A percentile compares a stretch with the other conserved stretches of the same genome.
Evolutionary conservation across 495 filamentous ascomycete genomes (phyloP).

Genomic region (Penicillium taxi): DNA sequence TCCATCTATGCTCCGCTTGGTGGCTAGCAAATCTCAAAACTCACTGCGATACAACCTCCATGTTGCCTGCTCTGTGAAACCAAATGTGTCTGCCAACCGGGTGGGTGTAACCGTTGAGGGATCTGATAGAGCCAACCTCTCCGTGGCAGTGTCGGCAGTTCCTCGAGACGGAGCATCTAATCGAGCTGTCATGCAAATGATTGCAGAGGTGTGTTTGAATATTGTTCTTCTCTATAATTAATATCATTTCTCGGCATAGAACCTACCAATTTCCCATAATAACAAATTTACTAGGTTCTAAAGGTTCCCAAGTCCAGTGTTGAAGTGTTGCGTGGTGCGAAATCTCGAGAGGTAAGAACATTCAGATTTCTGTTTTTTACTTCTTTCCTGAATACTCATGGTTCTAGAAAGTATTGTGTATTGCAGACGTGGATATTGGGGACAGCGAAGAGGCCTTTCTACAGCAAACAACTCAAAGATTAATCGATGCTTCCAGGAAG

Average conservation of each 20-base stretch:
- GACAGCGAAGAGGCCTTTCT: constrained; percentile 22
- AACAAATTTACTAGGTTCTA: constrained; percentile 34
- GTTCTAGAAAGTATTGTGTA: constrained; percentile 51
- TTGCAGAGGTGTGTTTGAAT: constrained; percentile 48
- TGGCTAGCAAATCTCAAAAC: constrained; percentile 7
- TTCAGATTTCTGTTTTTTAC: too few relatives aligned
- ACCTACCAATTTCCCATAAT: constrained; percentile 1
- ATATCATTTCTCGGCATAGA: not conserved
- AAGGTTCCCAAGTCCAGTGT: constrained; percentile 56
- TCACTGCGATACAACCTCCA: constrained; percentile 25
- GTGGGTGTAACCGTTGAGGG: constrained; percentile 50
- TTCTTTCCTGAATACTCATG: too few relatives aligned
- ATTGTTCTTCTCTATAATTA: not conserved
- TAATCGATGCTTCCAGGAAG: constrained; percentile 8
- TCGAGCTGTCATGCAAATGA: constrained; percentile 51
- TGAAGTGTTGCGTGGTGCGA: constrained; percentile 54
- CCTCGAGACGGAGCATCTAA: constrained; percentile 62
- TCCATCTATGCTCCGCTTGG: constrained; percentile 19
- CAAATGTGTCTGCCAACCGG: constrained; percentile 52
- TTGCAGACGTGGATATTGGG: constrained; percentile 24
- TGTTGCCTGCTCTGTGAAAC: constrained; percentile 55
- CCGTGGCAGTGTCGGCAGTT: constrained; percentile 55
- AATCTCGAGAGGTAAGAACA: constrained; percentile 51
- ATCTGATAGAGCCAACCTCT: constrained; percentile 47
- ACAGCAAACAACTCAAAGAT: constrained; percentile 11